A percentile compares a stretch with the other conserved stretches of the same genome.
Evolutionary conservation across 2,329 filamentous ascomycete genomes (phyloP).

Genomic region (Plectosphaerella sp.): DNA sequence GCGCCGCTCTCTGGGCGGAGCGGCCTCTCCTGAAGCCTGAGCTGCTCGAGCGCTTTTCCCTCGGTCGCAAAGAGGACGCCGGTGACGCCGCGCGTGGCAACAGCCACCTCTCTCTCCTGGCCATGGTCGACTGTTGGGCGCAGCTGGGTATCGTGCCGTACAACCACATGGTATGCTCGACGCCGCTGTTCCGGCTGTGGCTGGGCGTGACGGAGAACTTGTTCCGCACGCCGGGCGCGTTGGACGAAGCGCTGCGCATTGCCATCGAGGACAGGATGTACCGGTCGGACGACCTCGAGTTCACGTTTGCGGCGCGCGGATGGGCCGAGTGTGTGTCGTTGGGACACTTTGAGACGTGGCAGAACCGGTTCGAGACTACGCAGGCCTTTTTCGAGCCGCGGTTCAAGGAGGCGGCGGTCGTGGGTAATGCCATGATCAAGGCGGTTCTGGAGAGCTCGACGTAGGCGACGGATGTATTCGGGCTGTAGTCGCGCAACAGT

Average conservation of each 20-base stretch:
- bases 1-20: constrained; percentile 47
- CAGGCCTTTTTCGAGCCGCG: constrained; percentile 88
- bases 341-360: constrained; percentile 89
- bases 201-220: constrained; percentile 96
- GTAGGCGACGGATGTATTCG: constrained; percentile 17
- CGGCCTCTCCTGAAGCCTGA: constrained; percentile 74
- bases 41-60: constrained; percentile 82
- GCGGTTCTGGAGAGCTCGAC: constrained; percentile 80
- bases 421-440: constrained; percentile 97
- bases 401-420: constrained; percentile 78
- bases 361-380: constrained; percentile 84
- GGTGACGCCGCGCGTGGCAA: constrained; percentile 62
- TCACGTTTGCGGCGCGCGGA: constrained; percentile 91
- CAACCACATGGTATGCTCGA: constrained; percentile 99
- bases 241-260: constrained; percentile 81
- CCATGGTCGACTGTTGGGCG: constrained; percentile 99
- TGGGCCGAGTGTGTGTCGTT: constrained; percentile 94
- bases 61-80: constrained; percentile 62
- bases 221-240: constrained; percentile 75
- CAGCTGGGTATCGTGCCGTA: constrained; percentile 91
- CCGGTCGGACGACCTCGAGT: constrained; percentile 92
- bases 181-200: constrained; percentile 93
- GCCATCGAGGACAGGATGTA: constrained; percentile 89
- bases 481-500: not conserved
- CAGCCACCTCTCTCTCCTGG: constrained; percentile 88